These are phyloP conservation scores for Elsinoe fawcettii DNA, from an alignment of 2,329 filamentous ascomycete species.

Conservation along the genomic window DNA sequence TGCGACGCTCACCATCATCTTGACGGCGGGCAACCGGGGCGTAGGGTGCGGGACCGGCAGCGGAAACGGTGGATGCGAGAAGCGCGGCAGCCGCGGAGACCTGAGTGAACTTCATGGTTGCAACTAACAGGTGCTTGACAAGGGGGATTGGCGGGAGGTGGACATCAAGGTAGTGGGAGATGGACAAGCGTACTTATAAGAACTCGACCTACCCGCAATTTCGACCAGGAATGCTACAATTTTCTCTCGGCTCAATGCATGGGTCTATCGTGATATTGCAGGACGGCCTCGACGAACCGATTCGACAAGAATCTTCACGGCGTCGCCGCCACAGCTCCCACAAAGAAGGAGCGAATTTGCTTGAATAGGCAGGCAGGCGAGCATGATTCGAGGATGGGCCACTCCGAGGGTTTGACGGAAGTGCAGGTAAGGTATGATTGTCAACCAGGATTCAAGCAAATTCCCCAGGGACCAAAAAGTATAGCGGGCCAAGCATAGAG, in stretches of 20 bases:
- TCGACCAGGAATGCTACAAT: slow-evolving; percentile 5
- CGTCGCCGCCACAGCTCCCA: neutral
- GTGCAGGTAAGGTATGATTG: neutral
- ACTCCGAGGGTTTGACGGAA: neutral
- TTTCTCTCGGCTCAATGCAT: neutral
- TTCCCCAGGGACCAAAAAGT: neutral
- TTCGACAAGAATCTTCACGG: slow-evolving; percentile 7
- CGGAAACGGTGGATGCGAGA: neutral
- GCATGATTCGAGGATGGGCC: neutral
- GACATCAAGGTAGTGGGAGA: slow-evolving; percentile 11
- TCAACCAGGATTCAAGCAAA: neutral
- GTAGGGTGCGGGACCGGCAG: slow-evolving; percentile 6
- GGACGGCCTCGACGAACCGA: slow-evolving; percentile 4
- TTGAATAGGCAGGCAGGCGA: slow-evolving; percentile 13
- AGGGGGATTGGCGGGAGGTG: slow-evolving; percentile 8
- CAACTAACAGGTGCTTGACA: neutral
- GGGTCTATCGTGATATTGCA: slow-evolving; percentile 5
- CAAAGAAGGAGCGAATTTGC: neutral
- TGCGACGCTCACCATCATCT: slow-evolving; percentile 1
- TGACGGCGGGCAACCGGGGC: slow-evolving; percentile 4
- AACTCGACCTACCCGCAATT: slow-evolving; percentile 9
- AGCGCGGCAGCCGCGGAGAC: slow-evolving; percentile 10
- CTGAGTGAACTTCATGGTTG: slow-evolving; percentile 11
- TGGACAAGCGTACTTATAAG: slow-evolving; percentile 12
- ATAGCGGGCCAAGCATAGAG: slow-evolving; percentile 1